These are phyloP conservation scores for Yarrowia yakushimensis DNA, from an alignment of 805 yeast species.

Conservation along the genomic window DNA sequence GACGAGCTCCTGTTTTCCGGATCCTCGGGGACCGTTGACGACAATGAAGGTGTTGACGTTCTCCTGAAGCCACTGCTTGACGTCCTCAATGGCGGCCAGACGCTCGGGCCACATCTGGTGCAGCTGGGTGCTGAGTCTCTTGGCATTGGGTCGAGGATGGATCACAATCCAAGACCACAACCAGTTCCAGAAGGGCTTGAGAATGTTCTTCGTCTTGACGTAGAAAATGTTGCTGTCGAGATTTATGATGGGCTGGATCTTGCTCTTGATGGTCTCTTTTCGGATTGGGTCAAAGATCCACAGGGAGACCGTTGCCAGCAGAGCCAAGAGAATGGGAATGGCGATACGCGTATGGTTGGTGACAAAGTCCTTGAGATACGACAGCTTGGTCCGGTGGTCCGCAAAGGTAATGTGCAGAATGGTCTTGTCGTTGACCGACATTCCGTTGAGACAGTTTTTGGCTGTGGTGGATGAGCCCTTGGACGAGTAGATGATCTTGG, in stretches of 20 bases:
- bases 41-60: constrained; percentile 87
- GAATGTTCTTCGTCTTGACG: neutral
- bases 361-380: constrained; percentile 51
- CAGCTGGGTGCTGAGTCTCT: neutral
- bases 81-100: constrained; percentile 58
- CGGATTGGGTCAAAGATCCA: constrained; percentile 90
- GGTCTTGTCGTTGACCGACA: constrained; percentile 51
- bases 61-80: constrained; percentile 78
- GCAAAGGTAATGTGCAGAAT: constrained; percentile 68
- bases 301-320: constrained; percentile 78
- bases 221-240: constrained; percentile 1
- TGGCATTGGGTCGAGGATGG: constrained; percentile 5
- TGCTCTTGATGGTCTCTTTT: constrained; percentile 69
- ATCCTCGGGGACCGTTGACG: constrained; percentile 88
- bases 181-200: neutral
- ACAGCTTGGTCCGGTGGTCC: constrained; percentile 30
- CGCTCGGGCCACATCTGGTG: constrained; percentile 65
- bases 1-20: constrained; percentile 85
- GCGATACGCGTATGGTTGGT: constrained; percentile 77
- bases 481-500: constrained; percentile 54
- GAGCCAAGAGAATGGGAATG: constrained; percentile 73
- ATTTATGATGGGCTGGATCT: constrained; percentile 42
- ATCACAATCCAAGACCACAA: constrained; percentile 1
- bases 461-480: constrained; percentile 77
- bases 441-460: constrained; percentile 84